phyloP scores from a whole-genome alignment of 306 rosid species.

The Corylus heterophylla region DNA sequence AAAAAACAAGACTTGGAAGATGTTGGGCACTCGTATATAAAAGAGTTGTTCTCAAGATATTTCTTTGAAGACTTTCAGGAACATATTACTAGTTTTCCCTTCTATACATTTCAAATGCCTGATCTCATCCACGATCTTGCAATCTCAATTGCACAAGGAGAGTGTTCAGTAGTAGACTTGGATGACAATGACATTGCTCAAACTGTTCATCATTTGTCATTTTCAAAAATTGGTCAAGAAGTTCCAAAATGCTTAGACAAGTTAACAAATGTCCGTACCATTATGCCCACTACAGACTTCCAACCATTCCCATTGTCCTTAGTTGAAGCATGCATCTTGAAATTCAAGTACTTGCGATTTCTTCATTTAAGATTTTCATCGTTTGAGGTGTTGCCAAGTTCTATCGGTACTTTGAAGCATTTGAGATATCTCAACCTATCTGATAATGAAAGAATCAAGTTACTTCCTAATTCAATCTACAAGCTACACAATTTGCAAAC shows the following conservation, averaged over 20 bases:
- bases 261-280: conserved; percentile 1
- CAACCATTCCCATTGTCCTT: too few relatives aligned
- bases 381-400: conserved; percentile 20
- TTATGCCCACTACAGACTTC: background rate
- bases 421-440: conserved; percentile 25
- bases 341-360: conserved; percentile 16
- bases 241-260: background rate
- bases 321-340: background rate
- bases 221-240: background rate
- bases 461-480: conserved; percentile 31
- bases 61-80: background rate
- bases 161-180: background rate
- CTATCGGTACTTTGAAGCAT: conserved; percentile 12
- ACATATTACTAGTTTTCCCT: accelerated
- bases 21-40: background rate
- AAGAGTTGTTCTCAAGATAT: background rate
- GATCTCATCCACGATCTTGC: conserved; percentile 38
- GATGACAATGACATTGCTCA: too few relatives aligned
- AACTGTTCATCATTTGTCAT: conserved; percentile 3
- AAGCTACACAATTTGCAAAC: conserved; percentile 32
- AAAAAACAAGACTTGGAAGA: conserved; percentile 1
- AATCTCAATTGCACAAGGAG: conserved; percentile 5
- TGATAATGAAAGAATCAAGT: background rate
- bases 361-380: conserved; percentile 16
- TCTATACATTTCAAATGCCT: conserved; percentile 13